Evolutionary conservation across 192 early-diverging fungal species (phyloP), one percentile per base, ranked within the genome.

Genomic region (Coemansia sp.): DNA sequence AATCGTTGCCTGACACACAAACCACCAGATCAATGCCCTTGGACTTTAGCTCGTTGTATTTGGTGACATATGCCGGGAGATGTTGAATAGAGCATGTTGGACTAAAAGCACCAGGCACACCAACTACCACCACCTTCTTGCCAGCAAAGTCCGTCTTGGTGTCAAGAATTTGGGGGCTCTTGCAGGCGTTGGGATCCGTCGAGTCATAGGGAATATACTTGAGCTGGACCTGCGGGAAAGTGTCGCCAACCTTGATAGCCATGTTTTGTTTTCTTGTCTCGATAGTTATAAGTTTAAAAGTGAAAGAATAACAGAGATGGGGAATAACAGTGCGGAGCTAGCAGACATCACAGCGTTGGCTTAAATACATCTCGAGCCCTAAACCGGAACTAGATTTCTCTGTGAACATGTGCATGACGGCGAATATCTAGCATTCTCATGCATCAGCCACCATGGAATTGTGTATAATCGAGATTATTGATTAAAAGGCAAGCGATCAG

Each of bases 171-270:
- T 75, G 67, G 2, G 75, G 69, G 8, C 43, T 57, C 1, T 27
- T 60, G 64, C 81, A 85, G 39, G 70, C 74, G 38, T 83, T 76
- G 12, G 86, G 82, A 23, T 79, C 58, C 56, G 56, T 63, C 51
- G 67, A 67, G 64, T 81, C 60, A 32, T 58, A 81, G 29, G 78
- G 78, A 7, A 75, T 57, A 67, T 85, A 86, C 82, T 84, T 86
- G 78, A 86, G 83, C 41, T 64, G 67, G 19, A 85, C 77, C 45
- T 84, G 68, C 47, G 85, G 85, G 47, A 86, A 83, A 24, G 72
- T 74, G 56, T 85, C 82, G 75, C 85, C 85, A 35, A 70, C 71
- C 48, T 70, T 69, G 60, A 79, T 58, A 53, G 60, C 21, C 76
- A 79, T 79, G 32, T 15, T 9, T 48, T 17, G 15, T 8, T 8